Conservation (phyloP, 345 rosid species). For the Populus pruinosa region DNA sequence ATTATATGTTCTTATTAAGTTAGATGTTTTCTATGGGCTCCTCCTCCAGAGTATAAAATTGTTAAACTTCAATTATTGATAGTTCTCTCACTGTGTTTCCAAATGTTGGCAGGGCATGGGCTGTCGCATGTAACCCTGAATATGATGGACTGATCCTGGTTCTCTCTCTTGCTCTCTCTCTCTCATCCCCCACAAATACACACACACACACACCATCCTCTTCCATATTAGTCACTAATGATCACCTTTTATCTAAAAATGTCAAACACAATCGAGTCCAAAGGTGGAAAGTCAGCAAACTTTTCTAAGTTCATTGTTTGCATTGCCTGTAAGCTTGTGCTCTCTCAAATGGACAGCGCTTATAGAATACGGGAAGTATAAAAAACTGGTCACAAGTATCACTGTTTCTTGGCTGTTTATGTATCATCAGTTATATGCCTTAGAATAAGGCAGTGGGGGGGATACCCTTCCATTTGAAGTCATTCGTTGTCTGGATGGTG, state of each 20-base stretch:
- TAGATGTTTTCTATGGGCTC: constrained; percentile 4
- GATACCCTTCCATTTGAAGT: constrained; percentile 2
- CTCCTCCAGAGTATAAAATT: not conserved
- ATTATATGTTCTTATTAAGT: not conserved
- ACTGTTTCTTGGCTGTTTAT: not conserved
- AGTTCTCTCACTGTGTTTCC: constrained; percentile 12
- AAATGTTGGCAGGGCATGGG: constrained; percentile 75
- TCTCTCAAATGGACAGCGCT: not conserved
- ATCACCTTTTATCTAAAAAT: not conserved
- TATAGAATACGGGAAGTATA: not conserved
- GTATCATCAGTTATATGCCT: not conserved
- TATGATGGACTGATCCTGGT: constrained; percentile 80
- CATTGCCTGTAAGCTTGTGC: not conserved
- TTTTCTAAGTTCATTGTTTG: not conserved
- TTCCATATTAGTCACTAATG: not conserved
- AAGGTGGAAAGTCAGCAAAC: not conserved
- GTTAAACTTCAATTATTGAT: constrained; percentile 6
- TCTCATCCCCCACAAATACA: not conserved
- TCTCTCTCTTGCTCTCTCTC: constrained; percentile 24
- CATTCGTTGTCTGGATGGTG: not conserved
- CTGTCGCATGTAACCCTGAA: constrained; percentile 80
- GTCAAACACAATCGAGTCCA: not conserved
- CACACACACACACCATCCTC: not conserved
- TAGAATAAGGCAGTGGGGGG: not conserved
- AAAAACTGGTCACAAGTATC: not conserved